These are phyloP conservation scores for Phytophthora ramorum DNA, from an alignment of 352 stramenopile species.

Conservation along the genomic window DNA sequence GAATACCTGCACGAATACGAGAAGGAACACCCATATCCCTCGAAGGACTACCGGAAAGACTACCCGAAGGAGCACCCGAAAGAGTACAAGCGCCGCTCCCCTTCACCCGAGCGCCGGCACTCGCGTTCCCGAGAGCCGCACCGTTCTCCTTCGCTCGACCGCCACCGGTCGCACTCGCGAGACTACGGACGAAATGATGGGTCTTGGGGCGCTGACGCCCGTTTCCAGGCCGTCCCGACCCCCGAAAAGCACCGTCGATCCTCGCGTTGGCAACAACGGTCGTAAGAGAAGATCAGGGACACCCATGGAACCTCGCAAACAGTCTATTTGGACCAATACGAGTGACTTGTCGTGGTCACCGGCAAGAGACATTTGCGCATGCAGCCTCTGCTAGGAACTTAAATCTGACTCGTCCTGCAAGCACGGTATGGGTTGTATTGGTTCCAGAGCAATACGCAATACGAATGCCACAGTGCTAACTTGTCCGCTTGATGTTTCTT, in stretches of 20 bases:
- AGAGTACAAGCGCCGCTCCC: constrained; percentile 25
- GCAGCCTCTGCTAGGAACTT: not conserved
- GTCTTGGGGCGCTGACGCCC: constrained; percentile 22
- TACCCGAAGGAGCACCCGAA: constrained; percentile 24
- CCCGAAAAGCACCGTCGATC: constrained; percentile 35
- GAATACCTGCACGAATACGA: constrained; percentile 16
- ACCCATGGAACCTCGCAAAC: not conserved
- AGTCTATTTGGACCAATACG: not conserved
- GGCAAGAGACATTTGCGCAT: not conserved
- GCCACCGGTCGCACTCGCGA: constrained; percentile 29
- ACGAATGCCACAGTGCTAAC: constrained; percentile 1
- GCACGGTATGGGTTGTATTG: not conserved
- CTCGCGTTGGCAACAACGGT: constrained; percentile 40
- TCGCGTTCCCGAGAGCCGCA: constrained; percentile 23
- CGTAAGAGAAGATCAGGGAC: constrained; percentile 18
- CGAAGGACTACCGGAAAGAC: constrained; percentile 9
- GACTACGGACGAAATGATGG: constrained; percentile 26
- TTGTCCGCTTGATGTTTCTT: not conserved
- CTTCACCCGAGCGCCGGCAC: constrained; percentile 27
- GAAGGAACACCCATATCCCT: constrained; percentile 9
- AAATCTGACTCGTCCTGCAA: not conserved
- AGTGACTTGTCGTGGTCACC: not conserved
- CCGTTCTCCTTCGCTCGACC: constrained; percentile 29
- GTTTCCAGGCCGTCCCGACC: constrained; percentile 15
- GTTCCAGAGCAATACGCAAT: not conserved